phyloP scores from a whole-genome alignment of 164 flowering plant genomes.

The Berberis vulgaris region DNA sequence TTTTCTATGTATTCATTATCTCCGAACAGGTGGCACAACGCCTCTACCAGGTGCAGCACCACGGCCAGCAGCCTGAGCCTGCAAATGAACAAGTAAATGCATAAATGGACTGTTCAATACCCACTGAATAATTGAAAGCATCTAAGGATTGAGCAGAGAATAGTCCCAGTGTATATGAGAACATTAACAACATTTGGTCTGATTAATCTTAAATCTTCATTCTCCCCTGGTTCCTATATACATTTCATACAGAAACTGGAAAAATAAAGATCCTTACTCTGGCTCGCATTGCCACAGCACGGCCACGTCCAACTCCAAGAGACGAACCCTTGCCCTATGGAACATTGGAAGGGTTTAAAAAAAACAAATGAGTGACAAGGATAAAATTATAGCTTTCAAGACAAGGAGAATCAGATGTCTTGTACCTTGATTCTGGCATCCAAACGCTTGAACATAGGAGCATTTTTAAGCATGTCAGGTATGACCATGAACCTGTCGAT shows the following conservation, averaged over 20 bases:
- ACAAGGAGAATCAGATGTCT: not conserved
- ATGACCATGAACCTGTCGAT: constrained; percentile 80
- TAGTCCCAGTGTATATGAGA: too few species aligned
- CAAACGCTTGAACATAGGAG: constrained; percentile 97
- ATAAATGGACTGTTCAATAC: not conserved
- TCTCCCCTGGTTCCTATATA: too few species aligned
- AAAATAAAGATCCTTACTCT: constrained; percentile 34
- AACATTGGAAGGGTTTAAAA: constrained; percentile 7
- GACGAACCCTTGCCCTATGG: constrained; percentile 71
- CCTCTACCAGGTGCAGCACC: constrained; percentile 50
- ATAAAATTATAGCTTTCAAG: not conserved
- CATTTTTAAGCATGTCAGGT: constrained; percentile 97
- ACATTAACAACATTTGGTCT: too few species aligned
- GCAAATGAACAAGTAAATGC: constrained; percentile 6
- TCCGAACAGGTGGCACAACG: constrained; percentile 46
- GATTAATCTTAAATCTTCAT: too few species aligned
- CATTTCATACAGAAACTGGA: not conserved
- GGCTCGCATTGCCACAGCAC: constrained; percentile 87
- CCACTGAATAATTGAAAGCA: too few species aligned
- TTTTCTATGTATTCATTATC: constrained; percentile 14
- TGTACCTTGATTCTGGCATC: constrained; percentile 88
- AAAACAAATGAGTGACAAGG: not conserved
- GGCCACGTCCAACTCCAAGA: constrained; percentile 84
- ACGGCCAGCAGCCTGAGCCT: constrained; percentile 58
- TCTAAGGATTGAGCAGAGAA: too few species aligned